Percentiles rank a stretch among this genome's conserved stretches.
phyloP scores from a whole-genome alignment of 345 rosid species.

The Streptanthus diversifolius region DNA sequence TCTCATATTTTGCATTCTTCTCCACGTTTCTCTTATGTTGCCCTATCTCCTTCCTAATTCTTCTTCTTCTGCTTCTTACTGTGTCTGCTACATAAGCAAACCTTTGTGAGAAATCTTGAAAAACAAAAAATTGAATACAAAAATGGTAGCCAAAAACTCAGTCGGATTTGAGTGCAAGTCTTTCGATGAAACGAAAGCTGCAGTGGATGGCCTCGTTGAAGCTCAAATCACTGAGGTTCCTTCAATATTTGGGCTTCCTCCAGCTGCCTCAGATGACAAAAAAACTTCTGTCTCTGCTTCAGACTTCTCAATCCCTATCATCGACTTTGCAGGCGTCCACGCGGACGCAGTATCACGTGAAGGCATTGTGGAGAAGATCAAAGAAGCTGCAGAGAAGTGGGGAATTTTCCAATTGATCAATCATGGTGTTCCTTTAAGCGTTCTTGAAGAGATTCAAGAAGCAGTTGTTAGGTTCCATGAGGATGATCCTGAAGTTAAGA shows the following conservation, averaged over 20 bases:
- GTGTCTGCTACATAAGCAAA: neutral
- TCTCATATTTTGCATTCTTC: conserved; percentile 19
- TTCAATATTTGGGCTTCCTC: conserved; percentile 33
- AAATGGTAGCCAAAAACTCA: conserved; percentile 2
- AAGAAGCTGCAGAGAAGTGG: conserved; percentile 40
- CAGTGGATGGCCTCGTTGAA: conserved; percentile 16
- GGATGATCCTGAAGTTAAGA: conserved; percentile 38
- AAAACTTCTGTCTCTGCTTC: neutral
- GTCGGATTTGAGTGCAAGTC: neutral
- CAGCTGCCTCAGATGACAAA: neutral
- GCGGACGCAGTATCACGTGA: neutral
- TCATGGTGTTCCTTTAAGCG: conserved; percentile 41
- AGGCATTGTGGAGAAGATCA: conserved; percentile 24
- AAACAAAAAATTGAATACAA: neutral
- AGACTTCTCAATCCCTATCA: conserved; percentile 32
- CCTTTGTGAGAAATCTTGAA: neutral
- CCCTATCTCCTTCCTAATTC: neutral
- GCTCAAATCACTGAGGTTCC: conserved; percentile 30
- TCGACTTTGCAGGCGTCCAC: conserved; percentile 33
- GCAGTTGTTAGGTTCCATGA: conserved; percentile 41
- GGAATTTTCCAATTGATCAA: conserved; percentile 51
- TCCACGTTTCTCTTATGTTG: conserved; percentile 16
- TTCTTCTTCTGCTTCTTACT: neutral
- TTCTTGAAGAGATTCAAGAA: conserved; percentile 35
- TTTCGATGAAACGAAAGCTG: neutral